Conservation (phyloP, 1,284 basidiomycete species). For the Waitea zeae region DNA sequence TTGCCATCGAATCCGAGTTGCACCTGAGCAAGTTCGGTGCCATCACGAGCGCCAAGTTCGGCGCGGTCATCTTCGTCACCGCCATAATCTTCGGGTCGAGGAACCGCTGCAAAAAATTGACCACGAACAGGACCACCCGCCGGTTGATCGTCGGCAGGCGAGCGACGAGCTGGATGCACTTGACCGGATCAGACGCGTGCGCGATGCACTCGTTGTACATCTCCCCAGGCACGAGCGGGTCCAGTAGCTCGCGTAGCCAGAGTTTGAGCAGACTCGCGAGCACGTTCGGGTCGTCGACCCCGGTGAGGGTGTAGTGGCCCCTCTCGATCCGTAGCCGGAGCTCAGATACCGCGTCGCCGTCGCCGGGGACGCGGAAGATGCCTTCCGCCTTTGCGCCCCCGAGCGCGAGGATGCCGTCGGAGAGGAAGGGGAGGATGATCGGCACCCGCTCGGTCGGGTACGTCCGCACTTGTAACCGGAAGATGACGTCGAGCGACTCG, state of each 20-base stretch:
- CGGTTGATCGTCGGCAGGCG: conserved; percentile 71
- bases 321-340: conserved; percentile 78
- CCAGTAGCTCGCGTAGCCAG: conserved; percentile 80
- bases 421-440: conserved; percentile 82
- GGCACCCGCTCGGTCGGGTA: conserved; percentile 76
- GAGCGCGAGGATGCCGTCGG: conserved; percentile 76
- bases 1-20: conserved; percentile 62
- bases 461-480: conserved; percentile 67
- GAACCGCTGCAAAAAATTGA: conserved; percentile 84
- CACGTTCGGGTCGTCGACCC: conserved; percentile 77
- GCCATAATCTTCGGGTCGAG: conserved; percentile 54
- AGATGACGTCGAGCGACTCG: conserved; percentile 70
- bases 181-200: conserved; percentile 43
- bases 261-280: conserved; percentile 80
- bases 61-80: conserved; percentile 75
- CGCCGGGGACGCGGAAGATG: conserved; percentile 83
- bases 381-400: conserved; percentile 76
- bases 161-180: conserved; percentile 58
- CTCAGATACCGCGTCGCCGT: conserved; percentile 70
- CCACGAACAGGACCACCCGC: conserved; percentile 68
- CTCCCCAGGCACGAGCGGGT: conserved; percentile 76
- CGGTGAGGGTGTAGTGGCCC: conserved; percentile 78
- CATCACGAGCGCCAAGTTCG: conserved; percentile 68
- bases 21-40: conserved; percentile 79
- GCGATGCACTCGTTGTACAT: conserved; percentile 78